Percentiles rank a stretch among this genome's conserved stretches.
phyloP scores from a whole-genome alignment of 139 green algal species.

The Chlorella vulgaris region DNA sequence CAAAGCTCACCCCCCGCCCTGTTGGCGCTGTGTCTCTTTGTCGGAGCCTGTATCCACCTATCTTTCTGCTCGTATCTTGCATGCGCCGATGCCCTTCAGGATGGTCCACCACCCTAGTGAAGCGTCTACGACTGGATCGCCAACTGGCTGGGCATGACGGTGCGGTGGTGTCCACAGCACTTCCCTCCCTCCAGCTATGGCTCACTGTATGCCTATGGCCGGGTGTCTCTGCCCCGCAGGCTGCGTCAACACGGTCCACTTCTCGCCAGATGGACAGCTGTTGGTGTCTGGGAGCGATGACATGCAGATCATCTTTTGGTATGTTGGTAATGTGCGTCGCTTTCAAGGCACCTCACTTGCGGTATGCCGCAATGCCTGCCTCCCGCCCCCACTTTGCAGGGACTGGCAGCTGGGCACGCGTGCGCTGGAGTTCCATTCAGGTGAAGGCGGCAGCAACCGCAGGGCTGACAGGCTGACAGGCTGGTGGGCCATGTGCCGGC shows the following conservation, averaged over 20 bases:
- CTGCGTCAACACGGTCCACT: slow-evolving; percentile 65
- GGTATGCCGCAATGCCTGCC: no score
- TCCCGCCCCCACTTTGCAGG: neutral
- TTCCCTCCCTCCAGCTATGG: no score
- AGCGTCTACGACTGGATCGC: slow-evolving; percentile 21
- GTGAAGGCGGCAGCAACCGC: no score
- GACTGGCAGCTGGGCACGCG: slow-evolving; percentile 30
- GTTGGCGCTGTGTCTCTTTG: no score
- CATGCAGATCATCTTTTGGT: slow-evolving; percentile 26
- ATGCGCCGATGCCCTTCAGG: neutral
- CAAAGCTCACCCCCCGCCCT: no score
- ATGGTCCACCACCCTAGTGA: neutral
- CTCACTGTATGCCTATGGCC: no score
- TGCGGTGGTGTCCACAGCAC: neutral
- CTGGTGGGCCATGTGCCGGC: no score
- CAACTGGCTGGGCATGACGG: slow-evolving; percentile 32
- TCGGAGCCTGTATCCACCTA: no score
- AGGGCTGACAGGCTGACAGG: no score
- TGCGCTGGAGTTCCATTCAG: slow-evolving; percentile 32
- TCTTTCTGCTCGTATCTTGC: no score
- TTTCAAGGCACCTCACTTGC: no score
- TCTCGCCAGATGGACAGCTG: slow-evolving; percentile 46
- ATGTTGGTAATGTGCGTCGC: neutral
- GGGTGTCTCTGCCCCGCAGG: no score
- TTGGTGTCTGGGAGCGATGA: slow-evolving; percentile 65